These are phyloP conservation scores for Apiotrichum brassicae DNA, from an alignment of 1,284 basidiomycete species.

Conservation along the genomic window DNA sequence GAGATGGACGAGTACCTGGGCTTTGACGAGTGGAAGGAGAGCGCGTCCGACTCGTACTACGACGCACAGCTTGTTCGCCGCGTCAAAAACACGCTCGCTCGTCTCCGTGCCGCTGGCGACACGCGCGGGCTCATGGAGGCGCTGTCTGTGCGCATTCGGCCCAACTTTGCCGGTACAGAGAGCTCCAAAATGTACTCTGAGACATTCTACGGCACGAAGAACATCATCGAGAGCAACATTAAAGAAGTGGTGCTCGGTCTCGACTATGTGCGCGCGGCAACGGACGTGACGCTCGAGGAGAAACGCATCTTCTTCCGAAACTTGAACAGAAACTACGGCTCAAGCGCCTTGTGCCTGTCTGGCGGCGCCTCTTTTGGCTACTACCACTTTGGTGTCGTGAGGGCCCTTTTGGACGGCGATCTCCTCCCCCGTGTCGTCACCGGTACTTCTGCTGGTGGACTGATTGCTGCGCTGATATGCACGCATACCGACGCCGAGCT, in stretches of 20 bases:
- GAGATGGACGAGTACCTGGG: slow-evolving; percentile 72
- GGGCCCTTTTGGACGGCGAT: slow-evolving; percentile 81
- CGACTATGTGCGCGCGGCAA: slow-evolving; percentile 64
- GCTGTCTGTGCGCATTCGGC: slow-evolving; percentile 81
- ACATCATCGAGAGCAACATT: slow-evolving; percentile 80
- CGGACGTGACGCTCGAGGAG: slow-evolving; percentile 71
- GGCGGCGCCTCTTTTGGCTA: slow-evolving; percentile 94
- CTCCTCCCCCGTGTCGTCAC: slow-evolving; percentile 80
- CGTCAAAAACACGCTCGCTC: slow-evolving; percentile 35
- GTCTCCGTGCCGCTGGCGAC: slow-evolving; percentile 53
- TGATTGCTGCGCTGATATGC: slow-evolving; percentile 73
- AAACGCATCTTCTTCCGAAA: slow-evolving; percentile 89
- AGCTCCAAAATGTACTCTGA: slow-evolving; percentile 76
- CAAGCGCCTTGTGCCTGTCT: slow-evolving; percentile 84
- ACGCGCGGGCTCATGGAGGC: slow-evolving; percentile 80
- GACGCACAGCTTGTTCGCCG: slow-evolving; percentile 57
- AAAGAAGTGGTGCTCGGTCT: slow-evolving; percentile 69
- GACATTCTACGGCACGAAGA: slow-evolving; percentile 86
- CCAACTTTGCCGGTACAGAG: slow-evolving; percentile 93
- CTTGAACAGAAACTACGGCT: slow-evolving; percentile 79
- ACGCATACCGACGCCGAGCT: slow-evolving; percentile 88
- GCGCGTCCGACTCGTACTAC: slow-evolving; percentile 77
- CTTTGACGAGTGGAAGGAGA: slow-evolving; percentile 80
- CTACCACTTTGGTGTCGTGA: slow-evolving; percentile 69
- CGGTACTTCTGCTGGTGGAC: slow-evolving; percentile 87